Percentiles rank a stretch among this genome's conserved stretches.
Evolutionary conservation across 1,284 basidiomycete genomes (phyloP).

Genomic region (Malassezia sympodialis): DNA sequence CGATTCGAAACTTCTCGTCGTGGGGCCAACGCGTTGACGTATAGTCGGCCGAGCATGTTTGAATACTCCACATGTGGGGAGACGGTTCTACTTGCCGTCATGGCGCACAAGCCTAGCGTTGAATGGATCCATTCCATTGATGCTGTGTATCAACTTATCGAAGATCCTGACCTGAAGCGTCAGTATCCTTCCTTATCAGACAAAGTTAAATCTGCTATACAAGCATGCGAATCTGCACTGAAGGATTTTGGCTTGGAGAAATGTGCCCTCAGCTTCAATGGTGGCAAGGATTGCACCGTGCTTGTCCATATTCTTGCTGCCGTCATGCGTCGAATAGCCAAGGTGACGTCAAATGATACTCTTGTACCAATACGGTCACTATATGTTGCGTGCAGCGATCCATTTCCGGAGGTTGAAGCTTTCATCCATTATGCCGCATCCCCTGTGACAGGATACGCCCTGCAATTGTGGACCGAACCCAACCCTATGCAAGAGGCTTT

Average conservation of each 20-base stretch:
- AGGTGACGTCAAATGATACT: conserved; percentile 8
- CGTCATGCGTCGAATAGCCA: conserved; percentile 52
- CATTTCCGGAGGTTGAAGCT: conserved; percentile 70
- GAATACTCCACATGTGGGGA: background rate
- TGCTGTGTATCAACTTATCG: conserved; percentile 36
- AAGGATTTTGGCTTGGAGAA: conserved; percentile 37
- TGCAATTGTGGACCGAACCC: conserved; percentile 67
- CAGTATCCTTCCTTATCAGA: conserved; percentile 22
- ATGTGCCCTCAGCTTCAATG: conserved; percentile 73
- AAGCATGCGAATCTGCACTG: conserved; percentile 32
- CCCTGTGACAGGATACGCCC: conserved; percentile 58
- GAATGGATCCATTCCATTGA: conserved; percentile 41
- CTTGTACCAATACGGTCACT: conserved; percentile 61
- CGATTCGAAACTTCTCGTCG: background rate
- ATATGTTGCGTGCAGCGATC: conserved; percentile 80
- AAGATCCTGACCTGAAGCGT: conserved; percentile 12
- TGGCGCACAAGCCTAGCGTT: conserved; percentile 3
- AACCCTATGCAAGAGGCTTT: conserved; percentile 76
- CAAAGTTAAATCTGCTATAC: conserved; percentile 26
- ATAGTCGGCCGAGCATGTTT: conserved; percentile 7
- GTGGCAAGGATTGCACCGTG: conserved; percentile 91
- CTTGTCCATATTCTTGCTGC: conserved; percentile 79
- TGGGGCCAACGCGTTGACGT: background rate
- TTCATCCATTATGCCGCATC: conserved; percentile 62
- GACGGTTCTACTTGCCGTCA: background rate